A percentile compares a stretch with the other conserved stretches of the same genome.
Conservation (phyloP, 1,284 basidiomycete genomes). For the Exobasidium cylindrosporum region DNA sequence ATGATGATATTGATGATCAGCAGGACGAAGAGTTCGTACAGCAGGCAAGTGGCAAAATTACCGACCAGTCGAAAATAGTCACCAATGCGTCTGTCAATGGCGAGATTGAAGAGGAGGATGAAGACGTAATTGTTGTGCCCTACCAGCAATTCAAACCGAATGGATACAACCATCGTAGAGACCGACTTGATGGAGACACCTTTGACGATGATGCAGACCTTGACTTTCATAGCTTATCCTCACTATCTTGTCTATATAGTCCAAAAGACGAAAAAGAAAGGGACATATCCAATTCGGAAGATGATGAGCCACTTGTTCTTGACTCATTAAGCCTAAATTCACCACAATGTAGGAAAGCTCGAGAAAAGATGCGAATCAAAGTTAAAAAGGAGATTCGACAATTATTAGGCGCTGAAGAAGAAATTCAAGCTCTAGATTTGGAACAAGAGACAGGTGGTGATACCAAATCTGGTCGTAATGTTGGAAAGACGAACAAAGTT, state of each 20-base stretch:
- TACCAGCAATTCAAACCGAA: background rate
- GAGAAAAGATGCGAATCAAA: background rate
- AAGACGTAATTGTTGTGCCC: background rate
- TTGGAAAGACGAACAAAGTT: background rate
- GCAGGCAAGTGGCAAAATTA: background rate
- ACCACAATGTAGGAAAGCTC: conserved; percentile 6
- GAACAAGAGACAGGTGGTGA: background rate
- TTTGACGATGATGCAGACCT: background rate
- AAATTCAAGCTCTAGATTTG: background rate
- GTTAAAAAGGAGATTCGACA: background rate
- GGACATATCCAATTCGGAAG: background rate
- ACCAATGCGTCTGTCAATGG: background rate
- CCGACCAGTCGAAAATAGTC: background rate
- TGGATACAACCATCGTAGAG: background rate
- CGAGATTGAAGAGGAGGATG: conserved; percentile 7
- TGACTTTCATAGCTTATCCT: background rate
- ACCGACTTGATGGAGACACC: background rate
- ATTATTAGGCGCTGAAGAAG: background rate
- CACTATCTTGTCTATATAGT: background rate
- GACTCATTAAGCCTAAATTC: background rate
- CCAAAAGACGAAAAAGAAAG: conserved; percentile 1
- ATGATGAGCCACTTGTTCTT: background rate
- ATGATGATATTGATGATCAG: background rate
- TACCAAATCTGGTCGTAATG: background rate
- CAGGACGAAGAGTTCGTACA: background rate